These are phyloP conservation scores for Seiridium cupressi DNA, from an alignment of 2,329 filamentous ascomycete genomes.

Conservation along the genomic window DNA sequence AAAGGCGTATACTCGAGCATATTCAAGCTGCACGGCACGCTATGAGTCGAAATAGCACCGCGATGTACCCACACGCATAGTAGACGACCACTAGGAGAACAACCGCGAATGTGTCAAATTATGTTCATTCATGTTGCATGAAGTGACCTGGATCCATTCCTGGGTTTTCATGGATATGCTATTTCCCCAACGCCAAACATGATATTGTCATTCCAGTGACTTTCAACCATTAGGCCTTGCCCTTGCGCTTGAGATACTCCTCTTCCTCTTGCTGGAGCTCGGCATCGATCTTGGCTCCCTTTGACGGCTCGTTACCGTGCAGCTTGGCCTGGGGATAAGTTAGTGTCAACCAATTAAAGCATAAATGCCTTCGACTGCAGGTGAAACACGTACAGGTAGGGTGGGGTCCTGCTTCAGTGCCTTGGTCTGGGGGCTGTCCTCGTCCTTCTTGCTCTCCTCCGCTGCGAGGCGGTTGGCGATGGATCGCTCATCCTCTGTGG, in stretches of 20 bases:
- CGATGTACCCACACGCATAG: neutral
- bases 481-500: constrained; percentile 64
- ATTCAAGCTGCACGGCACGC: too few relatives aligned
- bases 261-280: constrained; percentile 68
- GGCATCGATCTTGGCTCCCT: constrained; percentile 70
- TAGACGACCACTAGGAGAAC: neutral
- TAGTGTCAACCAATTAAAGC: neutral
- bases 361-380: neutral
- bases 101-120: neutral
- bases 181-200: neutral
- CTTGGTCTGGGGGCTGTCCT: constrained; percentile 42
- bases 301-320: constrained; percentile 73
- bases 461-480: constrained; percentile 70
- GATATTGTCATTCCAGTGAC: neutral
- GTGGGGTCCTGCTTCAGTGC: constrained; percentile 59
- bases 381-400: constrained; percentile 41
- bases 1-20: too few relatives aligned
- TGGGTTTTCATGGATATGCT: neutral
- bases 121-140: neutral
- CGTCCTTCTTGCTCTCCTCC: constrained; percentile 43
- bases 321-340: constrained; percentile 47
- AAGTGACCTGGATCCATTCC: neutral
- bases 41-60: too few relatives aligned
- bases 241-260: constrained; percentile 61
- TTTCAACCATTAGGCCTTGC: constrained; percentile 34